Percentiles rank a stretch among this genome's conserved stretches.
Conservation (phyloP, 2,329 filamentous ascomycete species). For the Aspergillus neoniger region DNA sequence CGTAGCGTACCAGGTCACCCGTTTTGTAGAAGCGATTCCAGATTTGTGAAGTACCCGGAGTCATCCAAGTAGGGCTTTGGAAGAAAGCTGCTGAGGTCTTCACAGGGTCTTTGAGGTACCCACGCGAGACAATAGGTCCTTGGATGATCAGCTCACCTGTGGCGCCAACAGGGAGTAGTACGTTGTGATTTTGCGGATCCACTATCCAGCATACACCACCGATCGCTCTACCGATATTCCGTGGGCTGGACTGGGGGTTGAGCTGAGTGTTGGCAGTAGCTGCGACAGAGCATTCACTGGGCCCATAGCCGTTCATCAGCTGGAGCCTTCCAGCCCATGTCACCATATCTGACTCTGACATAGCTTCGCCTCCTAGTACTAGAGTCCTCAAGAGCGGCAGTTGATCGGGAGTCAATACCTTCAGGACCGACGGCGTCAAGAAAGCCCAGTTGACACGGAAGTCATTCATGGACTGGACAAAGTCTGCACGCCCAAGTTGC, state of each 20-base stretch:
- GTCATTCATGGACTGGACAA: constrained; percentile 33
- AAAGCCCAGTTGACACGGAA: constrained; percentile 38
- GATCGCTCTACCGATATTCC: constrained; percentile 10
- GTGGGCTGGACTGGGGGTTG: background rate
- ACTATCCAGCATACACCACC: constrained; percentile 18
- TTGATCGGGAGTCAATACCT: constrained; percentile 29
- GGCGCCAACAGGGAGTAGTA: constrained; percentile 36
- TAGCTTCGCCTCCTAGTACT: constrained; percentile 29
- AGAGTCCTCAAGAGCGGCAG: constrained; percentile 39
- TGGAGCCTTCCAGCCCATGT: constrained; percentile 40
- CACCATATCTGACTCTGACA: constrained; percentile 35
- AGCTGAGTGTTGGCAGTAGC: constrained; percentile 6
- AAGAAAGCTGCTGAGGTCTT: constrained; percentile 30
- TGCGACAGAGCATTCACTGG: constrained; percentile 19
- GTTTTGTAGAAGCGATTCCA: constrained; percentile 29
- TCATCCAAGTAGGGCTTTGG: constrained; percentile 19
- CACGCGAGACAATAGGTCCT: constrained; percentile 33
- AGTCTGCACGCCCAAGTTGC: constrained; percentile 27
- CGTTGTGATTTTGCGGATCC: constrained; percentile 6
- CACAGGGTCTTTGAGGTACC: constrained; percentile 30
- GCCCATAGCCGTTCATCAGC: constrained; percentile 33
- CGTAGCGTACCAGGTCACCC: constrained; percentile 36
- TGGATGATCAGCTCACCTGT: constrained; percentile 47
- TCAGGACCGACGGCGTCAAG: constrained; percentile 40
- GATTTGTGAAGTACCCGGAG: background rate